A percentile compares a stretch with the other conserved stretches of the same genome.
These are phyloP conservation scores for Penicillium pancosmium DNA, from an alignment of 495 filamentous ascomycete species.

Conservation along the genomic window DNA sequence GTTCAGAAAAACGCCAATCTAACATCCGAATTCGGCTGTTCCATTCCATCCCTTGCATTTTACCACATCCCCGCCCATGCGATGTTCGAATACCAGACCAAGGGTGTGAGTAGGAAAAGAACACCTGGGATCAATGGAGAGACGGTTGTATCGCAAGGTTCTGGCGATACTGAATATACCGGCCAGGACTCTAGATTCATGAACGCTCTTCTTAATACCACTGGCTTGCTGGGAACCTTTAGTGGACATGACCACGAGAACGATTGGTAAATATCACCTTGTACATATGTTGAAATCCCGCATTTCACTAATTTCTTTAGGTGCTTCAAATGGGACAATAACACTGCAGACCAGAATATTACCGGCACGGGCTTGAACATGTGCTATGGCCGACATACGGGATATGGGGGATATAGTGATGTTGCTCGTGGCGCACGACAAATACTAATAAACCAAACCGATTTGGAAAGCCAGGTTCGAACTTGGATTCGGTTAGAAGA, in stretches of 20 bases:
- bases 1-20: constrained; percentile 47
- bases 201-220: constrained; percentile 57
- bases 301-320: constrained; percentile 8
- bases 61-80: constrained; percentile 71
- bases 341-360: constrained; percentile 31
- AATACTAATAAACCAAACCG: constrained; percentile 49
- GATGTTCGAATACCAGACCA: constrained; percentile 54
- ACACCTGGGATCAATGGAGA: constrained; percentile 73
- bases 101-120: constrained; percentile 35
- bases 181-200: constrained; percentile 68
- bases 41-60: constrained; percentile 68
- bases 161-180: constrained; percentile 30
- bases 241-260: constrained; percentile 73
- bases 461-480: constrained; percentile 42
- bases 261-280: constrained; percentile 54
- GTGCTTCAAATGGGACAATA: constrained; percentile 44
- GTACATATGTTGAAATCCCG: neutral
- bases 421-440: constrained; percentile 65
- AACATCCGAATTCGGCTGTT: constrained; percentile 34
- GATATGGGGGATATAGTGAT: constrained; percentile 72
- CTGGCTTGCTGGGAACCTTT: constrained; percentile 63
- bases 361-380: constrained; percentile 49
- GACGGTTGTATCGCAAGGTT: constrained; percentile 28
- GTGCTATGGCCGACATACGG: constrained; percentile 71
- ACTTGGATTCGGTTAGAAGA: constrained; percentile 71